Evolutionary conservation across 768 basidiomycete genomes (phyloP), one percentile per base, ranked within the genome.

Genomic region (Gautieria morchelliformis): DNA sequence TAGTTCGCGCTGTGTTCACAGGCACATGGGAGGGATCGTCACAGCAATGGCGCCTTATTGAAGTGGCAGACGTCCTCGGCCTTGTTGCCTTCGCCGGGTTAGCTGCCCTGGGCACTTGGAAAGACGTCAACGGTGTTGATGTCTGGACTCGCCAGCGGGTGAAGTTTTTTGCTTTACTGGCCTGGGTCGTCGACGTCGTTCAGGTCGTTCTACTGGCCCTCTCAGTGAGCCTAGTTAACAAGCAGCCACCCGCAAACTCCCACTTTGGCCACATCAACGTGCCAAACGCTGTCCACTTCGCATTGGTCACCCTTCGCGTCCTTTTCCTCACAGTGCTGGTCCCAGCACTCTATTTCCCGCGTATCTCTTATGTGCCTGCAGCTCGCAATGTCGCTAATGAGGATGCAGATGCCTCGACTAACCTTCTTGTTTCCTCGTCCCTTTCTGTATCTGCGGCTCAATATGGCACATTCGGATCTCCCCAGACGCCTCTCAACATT

Each of bases 41-140:
- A 14, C 55, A 72, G 68, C 65, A 87, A 79, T 62, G 65, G 64
- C 53, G 58, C 32, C 58, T 58, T 45, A 47, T 62, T 37, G 59
- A 59, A 27, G 46, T 64, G 10, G 56, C 60, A 1, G 62, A 88
- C 42, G 65, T 89, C 44, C 67, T 84, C 45, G 89, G 87, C 54
- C 75, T 90, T 33, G 64, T 81, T 42, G 85, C 84, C 4, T 89
- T 87, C 63, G 72, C 82, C 37, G 84, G 85, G 39, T 72, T 92
- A 50, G 85, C 88, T 14, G 81, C 82, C 10, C 72, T 89, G 45
- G 89, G 89, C 9, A 77, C 86, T 12, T 90, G 83, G 81, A 89
- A 91, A 69, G 88, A 89, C 60, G 72, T 86, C 55, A 77, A 80
- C 32, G 85, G 85, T 37, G 76, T 83, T 37, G 74, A 81, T 40